Conservation (phyloP, 345 rosid species). For the Arabis alpina region DNA sequence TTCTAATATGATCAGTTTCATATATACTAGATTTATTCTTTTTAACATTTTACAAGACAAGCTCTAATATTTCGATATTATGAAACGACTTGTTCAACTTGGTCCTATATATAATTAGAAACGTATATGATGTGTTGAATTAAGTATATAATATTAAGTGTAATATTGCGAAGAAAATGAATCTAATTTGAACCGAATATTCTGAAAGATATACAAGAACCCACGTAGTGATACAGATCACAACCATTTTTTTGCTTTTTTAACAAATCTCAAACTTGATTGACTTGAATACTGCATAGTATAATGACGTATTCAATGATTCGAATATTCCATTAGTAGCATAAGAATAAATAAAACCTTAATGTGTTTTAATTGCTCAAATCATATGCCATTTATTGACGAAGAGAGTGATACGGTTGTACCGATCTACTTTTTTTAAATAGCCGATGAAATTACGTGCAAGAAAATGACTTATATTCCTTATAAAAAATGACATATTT, state of each 20-base stretch:
- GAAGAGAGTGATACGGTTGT: background rate
- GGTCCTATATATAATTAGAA: background rate
- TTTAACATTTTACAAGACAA: slow-evolving; percentile 13
- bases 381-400: background rate
- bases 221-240: slow-evolving; percentile 19
- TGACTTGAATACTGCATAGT: slow-evolving; percentile 32
- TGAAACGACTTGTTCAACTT: background rate
- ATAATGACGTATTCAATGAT: slow-evolving; percentile 32
- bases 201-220: slow-evolving; percentile 23
- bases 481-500: background rate
- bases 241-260: background rate
- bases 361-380: background rate
- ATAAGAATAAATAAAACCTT: background rate
- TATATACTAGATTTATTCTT: slow-evolving; percentile 8
- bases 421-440: background rate
- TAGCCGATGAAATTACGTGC: background rate
- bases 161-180: slow-evolving; percentile 5
- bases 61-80: slow-evolving; percentile 14
- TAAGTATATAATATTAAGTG: slow-evolving; percentile 3
- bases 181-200: slow-evolving; percentile 15
- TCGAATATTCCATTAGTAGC: slow-evolving; percentile 28
- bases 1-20: background rate
- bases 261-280: slow-evolving; percentile 38
- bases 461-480: background rate
- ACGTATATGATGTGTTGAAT: background rate